Base-by-base conservation (phyloP, 2,329 filamentous ascomycete species). In the Microsporum audouinii region DNA sequence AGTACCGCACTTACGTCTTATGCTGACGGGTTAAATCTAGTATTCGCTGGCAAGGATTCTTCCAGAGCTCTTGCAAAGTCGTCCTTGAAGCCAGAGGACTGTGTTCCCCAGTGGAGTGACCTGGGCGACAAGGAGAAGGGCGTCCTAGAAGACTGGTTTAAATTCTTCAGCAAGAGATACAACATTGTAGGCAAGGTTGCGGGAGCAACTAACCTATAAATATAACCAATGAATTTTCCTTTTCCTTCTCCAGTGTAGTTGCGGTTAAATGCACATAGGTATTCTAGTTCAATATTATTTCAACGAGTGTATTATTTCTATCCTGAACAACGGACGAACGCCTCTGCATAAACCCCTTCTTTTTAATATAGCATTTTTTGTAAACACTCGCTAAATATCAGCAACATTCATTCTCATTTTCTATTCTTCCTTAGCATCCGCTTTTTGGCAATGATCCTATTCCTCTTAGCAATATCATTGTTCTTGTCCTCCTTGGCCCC, bases 151-250 rank as follows among this genome's bases (percentile, higher is more conserved):
- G 94, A 99, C 73, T 99, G 94, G 94, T 84, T 87, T 65, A 95
- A 88, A 1, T 99, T 95, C 77, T 99, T 99, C 76, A 89, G 88
- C 67, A 99, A 97, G 79, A 82, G 94, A 62, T 99, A 99, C 78
- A 97, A 96, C 69, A 83, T 97, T 59, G 76, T 78, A 45, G 77
- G 77, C 49, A 77, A 76, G 68, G 75, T 78, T 6, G 66, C 73
- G 65, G 73, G 70, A 57, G 73, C 73, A 17, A 71, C 68, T 47
- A 76, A 75, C 64, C 69, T 68, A 51, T 74, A 63, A 66, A 53
- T n/a, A 14, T 36, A 36, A 17, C 2, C 10, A 55, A 55, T 14
- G 23, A 29, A 31, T 7, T 47, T 8, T 47, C 17, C 17, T 8
- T 27, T 23, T 47, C 27, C 43, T 29, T 31, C 23, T 29, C 12